Conservation (phyloP, 768 basidiomycete genomes). For the Megacollybia marginata region DNA sequence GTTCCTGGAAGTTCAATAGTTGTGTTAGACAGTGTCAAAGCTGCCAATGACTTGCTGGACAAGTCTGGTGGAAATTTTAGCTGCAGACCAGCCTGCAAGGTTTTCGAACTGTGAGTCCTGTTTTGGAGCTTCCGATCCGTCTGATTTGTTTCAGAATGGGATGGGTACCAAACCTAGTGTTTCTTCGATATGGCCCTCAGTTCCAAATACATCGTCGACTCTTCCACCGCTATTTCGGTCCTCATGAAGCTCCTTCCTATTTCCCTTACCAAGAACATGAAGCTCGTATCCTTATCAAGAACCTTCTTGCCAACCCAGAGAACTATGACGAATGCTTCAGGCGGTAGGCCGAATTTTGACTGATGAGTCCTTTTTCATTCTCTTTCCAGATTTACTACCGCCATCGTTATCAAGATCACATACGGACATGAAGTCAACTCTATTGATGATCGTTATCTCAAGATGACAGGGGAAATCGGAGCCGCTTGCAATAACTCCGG, state of each 20-base stretch:
- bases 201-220: conserved; percentile 15
- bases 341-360: no score
- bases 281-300: conserved; percentile 22
- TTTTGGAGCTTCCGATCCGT: no score
- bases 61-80: conserved; percentile 15
- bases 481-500: conserved; percentile 4
- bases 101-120: no score
- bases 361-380: background rate
- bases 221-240: background rate
- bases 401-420: conserved; percentile 14
- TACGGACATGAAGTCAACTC: conserved; percentile 16
- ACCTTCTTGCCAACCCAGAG: conserved; percentile 17
- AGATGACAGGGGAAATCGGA: conserved; percentile 3
- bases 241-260: conserved; percentile 11
- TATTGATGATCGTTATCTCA: conserved; percentile 14
- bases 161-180: conserved; percentile 10
- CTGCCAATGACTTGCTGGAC: conserved; percentile 20
- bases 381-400: conserved; percentile 14
- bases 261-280: conserved; percentile 23
- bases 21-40: conserved; percentile 16
- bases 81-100: no score
- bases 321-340: conserved; percentile 1
- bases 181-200: conserved; percentile 14
- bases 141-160: conserved; percentile 9
- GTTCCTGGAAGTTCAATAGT: conserved; percentile 19